Evolutionary conservation across 768 basidiomycete species (phyloP).

Genomic region (Daedaleopsis sinensis): DNA sequence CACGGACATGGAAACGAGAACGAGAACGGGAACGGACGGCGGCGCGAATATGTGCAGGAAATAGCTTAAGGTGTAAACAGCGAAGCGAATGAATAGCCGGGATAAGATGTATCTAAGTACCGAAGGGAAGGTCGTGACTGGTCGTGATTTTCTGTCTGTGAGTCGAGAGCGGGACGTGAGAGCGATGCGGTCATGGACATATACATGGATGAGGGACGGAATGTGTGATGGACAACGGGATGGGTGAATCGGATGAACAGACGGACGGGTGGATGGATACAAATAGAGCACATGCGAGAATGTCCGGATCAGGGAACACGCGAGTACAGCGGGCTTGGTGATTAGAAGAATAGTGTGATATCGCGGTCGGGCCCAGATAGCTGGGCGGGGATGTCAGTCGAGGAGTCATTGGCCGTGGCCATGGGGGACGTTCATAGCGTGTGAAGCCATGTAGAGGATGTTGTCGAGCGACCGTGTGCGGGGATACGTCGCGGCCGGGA

Average conservation of each 20-base stretch:
- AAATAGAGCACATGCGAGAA: slow-evolving; percentile 18
- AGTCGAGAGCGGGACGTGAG: slow-evolving; percentile 12
- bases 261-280: slow-evolving; percentile 8
- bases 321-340: slow-evolving; percentile 8
- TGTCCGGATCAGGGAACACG: slow-evolving; percentile 16
- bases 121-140: slow-evolving; percentile 20
- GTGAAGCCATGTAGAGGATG: slow-evolving; percentile 22
- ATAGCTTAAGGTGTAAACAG: slow-evolving; percentile 17
- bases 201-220: background rate
- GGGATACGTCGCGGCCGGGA: slow-evolving; percentile 24
- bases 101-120: background rate
- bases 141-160: slow-evolving; percentile 18
- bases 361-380: background rate
- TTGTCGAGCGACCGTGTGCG: slow-evolving; percentile 18
- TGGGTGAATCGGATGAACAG: too few species aligned
- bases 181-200: background rate
- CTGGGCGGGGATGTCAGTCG: slow-evolving; percentile 3
- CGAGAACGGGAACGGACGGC: background rate
- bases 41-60: slow-evolving; percentile 15
- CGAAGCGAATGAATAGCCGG: slow-evolving; percentile 4
- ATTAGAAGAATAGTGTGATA: slow-evolving; percentile 9
- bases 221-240: too few species aligned
- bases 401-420: background rate
- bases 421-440: background rate
- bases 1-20: too few species aligned